Base-by-base conservation (phyloP, 768 basidiomycete genomes). In the Boletellus ananiceps region DNA sequence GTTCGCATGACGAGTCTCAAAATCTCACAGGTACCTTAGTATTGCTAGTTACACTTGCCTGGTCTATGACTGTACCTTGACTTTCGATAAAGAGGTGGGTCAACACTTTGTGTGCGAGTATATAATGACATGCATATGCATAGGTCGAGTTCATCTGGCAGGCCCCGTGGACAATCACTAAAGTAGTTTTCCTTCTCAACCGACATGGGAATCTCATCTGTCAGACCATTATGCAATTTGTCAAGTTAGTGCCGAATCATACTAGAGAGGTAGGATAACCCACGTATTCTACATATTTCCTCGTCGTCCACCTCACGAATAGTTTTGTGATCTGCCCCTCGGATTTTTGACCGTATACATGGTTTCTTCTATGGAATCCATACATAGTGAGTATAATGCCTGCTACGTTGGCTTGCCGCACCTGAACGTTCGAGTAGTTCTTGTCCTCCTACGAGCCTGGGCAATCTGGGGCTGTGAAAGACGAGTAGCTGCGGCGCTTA, bases 371-470 rank as follows among this genome's bases (percentile, higher is more conserved):
- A 13, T 40, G 8, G 57, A 58, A 27, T 47, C 56, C 8, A 55
- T 58, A 13, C 57, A 60, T 33, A 49, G 58, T 58, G 27, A 42
- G 58, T 29, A 19, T 16, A 16, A 0, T 19, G 3, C 12, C 14
- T 11, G 16, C 7, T 5, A 1, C 9, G 11, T 11, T 27, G 1
- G 3, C 32, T 19, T 2, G 5, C 2, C 8, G 25, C 13, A 15
- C 4, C 36, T 29, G 19, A 18, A 36, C 15, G 0, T 3, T 18
- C 14, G 11, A 9, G 2, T 9, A 59, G 58, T 56, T 43, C 49
- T 60, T 15, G 57, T 58, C 14, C 49, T 60, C 32, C 13, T 56
- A 32, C 47, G 58, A 14, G 54, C 51, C 12, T 58, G 58, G 50
- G 51, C 58, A 19, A 56, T 60, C 35, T 60, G 58, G 58, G 48